Percentiles rank a stretch among this genome's conserved stretches.
These are phyloP conservation scores for Lactifluus hygrophoroides DNA, from an alignment of 768 basidiomycete genomes.

Conservation along the genomic window DNA sequence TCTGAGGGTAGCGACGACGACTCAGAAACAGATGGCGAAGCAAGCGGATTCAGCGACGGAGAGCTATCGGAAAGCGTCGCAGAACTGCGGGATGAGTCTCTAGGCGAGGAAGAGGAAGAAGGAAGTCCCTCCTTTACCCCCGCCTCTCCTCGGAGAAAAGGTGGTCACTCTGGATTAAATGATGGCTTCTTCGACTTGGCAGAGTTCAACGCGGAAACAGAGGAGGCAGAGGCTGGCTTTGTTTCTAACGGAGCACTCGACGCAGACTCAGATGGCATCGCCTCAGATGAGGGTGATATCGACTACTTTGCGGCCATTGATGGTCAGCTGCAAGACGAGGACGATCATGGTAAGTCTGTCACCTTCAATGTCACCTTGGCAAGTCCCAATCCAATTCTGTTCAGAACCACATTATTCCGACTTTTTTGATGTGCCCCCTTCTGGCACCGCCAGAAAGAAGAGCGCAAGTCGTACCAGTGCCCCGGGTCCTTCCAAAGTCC, in stretches of 20 bases:
- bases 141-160: slow-evolving; percentile 17
- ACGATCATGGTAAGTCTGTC: neutral
- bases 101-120: slow-evolving; percentile 18
- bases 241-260: slow-evolving; percentile 54
- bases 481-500: slow-evolving; percentile 36
- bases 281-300: slow-evolving; percentile 47
- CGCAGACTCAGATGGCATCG: slow-evolving; percentile 37
- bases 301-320: slow-evolving; percentile 64
- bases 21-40: slow-evolving; percentile 27
- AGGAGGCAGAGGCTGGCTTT: slow-evolving; percentile 60
- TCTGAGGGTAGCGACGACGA: slow-evolving; percentile 19
- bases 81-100: slow-evolving; percentile 15
- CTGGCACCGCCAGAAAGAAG: slow-evolving; percentile 20
- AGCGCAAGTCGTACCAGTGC: slow-evolving; percentile 19
- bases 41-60: slow-evolving; percentile 22
- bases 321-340: slow-evolving; percentile 22
- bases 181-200: slow-evolving; percentile 88
- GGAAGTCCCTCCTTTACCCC: neutral
- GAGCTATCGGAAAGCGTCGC: slow-evolving; percentile 22
- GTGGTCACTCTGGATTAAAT: slow-evolving; percentile 49
- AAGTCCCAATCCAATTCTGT: neutral
- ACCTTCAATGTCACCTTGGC: neutral
- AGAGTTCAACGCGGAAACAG: slow-evolving; percentile 80
- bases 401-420: slow-evolving; percentile 63
- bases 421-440: slow-evolving; percentile 52